Base-by-base conservation (phyloP, 495 filamentous ascomycete genomes). In the Penicillium flavigenum region DNA sequence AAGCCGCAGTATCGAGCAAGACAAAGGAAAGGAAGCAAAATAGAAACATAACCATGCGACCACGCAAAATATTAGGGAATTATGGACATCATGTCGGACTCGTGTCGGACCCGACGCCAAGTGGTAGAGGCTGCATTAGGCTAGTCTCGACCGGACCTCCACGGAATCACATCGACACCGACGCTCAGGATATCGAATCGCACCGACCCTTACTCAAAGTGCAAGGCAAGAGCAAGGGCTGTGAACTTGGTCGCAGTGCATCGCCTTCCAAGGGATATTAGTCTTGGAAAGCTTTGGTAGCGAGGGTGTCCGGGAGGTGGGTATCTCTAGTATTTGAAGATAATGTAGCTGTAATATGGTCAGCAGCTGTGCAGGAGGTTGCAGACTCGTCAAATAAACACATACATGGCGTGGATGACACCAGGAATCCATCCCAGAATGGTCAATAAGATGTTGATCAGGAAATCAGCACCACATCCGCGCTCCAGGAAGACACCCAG, bases 401-500 rank as follows among this genome's bases (percentile, higher is more conserved):
- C 79, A 29, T 83, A 90, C 87, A 88, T 68, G 60, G 86, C 86
- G 69, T 90, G 86, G 62, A 89, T 82, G 64, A 88, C 82, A 75
- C 88, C 88, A 34, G 88, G 88, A 56, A 92, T 79, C 75, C 86
- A 91, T 67, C 87, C 88, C 68, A 97, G 81, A 63, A 92, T 84
- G 47, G 90, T 94, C 69, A 96, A 78, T 61, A 87, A 80, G 76
- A 96, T 85, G 79, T 94, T 96, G 82, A 96, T 91, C 64, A 89
- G 75, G 61, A 96, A 78, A 66, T 95, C 89, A 66, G 84, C 82
- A 71, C 84, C 83, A 76, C 88, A 92, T 68, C 92, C 92, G 39
- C 87, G 85, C 80, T 94, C 88, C 56, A 96, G 83, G 82, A 96
- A 95, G 70, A 96, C 92, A 72, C 91, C 90, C 34, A 96, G 80